Evolutionary conservation across 345 rosid species (phyloP).

Genomic region (Murraya paniculata): DNA sequence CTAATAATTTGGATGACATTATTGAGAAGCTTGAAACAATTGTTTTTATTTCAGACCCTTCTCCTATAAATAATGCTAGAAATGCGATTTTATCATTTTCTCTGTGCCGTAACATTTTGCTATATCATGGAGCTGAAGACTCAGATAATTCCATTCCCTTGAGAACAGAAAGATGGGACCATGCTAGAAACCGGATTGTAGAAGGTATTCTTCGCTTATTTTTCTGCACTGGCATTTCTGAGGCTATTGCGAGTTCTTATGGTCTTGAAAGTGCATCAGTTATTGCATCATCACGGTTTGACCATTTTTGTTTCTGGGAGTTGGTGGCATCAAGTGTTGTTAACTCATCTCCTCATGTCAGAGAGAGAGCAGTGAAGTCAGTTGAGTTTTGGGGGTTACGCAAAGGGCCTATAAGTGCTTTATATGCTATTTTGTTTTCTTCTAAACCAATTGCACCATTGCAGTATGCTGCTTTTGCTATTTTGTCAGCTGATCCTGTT

Average conservation of each 20-base stretch:
- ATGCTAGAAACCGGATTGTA: slow-evolving; percentile 55
- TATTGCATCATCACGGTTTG: slow-evolving; percentile 58
- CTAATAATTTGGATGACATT: slow-evolving; percentile 34
- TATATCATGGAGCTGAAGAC: slow-evolving; percentile 33
- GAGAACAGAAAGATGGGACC: slow-evolving; percentile 51
- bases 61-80: slow-evolving; percentile 46
- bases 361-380: slow-evolving; percentile 83
- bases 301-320: slow-evolving; percentile 69
- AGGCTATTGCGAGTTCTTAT: slow-evolving; percentile 70
- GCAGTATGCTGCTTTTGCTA: slow-evolving; percentile 80
- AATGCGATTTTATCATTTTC: slow-evolving; percentile 73
- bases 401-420: slow-evolving; percentile 73
- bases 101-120: slow-evolving; percentile 39
- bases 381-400: slow-evolving; percentile 88
- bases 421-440: slow-evolving; percentile 79
- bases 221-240: slow-evolving; percentile 84
- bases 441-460: slow-evolving; percentile 58
- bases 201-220: slow-evolving; percentile 86
- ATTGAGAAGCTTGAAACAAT: slow-evolving; percentile 51
- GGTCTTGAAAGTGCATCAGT: slow-evolving; percentile 62
- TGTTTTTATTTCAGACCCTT: slow-evolving; percentile 50
- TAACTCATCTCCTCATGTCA: slow-evolving; percentile 54
- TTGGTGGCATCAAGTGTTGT: slow-evolving; percentile 64
- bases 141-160: slow-evolving; percentile 28
- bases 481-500: slow-evolving; percentile 80